Base-by-base conservation (phyloP, 768 basidiomycete species). In the Boletellus sp. region DNA sequence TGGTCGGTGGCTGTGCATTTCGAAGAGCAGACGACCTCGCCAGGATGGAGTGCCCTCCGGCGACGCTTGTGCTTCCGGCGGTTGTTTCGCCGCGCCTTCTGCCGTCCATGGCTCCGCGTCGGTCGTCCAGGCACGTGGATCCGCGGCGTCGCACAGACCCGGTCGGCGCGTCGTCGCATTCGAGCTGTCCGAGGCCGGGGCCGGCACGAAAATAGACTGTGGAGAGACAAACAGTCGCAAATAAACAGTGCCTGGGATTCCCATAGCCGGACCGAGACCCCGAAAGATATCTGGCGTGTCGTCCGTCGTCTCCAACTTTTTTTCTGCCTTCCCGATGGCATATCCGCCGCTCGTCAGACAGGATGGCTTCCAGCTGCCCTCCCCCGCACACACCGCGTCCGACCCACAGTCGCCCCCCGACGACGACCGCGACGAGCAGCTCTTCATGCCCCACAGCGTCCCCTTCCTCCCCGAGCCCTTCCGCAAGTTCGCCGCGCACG, bases 311-410 rank as follows among this genome's bases (percentile, higher is more conserved):
- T 31, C 32, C 19, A 31, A 31, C 8, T 22, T 17, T 11, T 28
- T 32, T 33, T 40, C 12, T 20, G 32, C n/a, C 26, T 19, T 22
- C 26, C 11, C 42, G 37, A 66, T 68, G 63, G 57, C 66, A 46
- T 65, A 68, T 63, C 50, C 64, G 3, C 47, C 62, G 38, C 57
- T 67, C 51, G 63, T 87, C 55, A 74, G 85, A 52, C 82, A 85
- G 62, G 83, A 88, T 70, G 87, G 88, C 58, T 90, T 90, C 65
- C 83, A 86, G 54, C 59, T 83, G 32, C 78, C 80, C 19, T 74
- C 74, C 41, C 75, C 80, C 20, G 64, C 73, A 6, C 62, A 62
- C 33, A 66, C 64, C 1, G 50, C 67, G 0, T 62, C 60, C 0
- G 58, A 60, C 0, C 61, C 67, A 20, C 57, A 68, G 53, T 52